Evolutionary conservation across 1,284 basidiomycete species (phyloP).

Genomic region (Cutaneotrichosporon sp.): DNA sequence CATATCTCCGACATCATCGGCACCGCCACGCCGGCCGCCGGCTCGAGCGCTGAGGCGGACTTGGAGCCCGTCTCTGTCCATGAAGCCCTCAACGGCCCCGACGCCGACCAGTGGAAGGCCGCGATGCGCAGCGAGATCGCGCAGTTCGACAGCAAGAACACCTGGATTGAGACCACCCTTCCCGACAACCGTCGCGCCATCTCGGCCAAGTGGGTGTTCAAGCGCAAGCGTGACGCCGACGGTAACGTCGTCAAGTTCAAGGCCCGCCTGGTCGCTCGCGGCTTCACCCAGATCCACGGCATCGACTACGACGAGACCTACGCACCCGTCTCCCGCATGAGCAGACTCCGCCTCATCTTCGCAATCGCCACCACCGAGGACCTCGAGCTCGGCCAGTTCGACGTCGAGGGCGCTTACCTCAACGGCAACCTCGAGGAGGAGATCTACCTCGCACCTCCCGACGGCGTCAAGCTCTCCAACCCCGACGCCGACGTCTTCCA

Average conservation of each 20-base stretch:
- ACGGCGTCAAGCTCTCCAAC: neutral
- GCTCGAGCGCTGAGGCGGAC: too few species aligned
- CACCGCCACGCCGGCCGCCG: too few species aligned
- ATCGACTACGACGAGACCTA: constrained; percentile 57
- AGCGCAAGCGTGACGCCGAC: constrained; percentile 48
- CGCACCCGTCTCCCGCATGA: constrained; percentile 54
- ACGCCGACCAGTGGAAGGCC: too few species aligned
- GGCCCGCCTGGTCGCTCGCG: constrained; percentile 55
- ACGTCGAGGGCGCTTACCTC: constrained; percentile 59
- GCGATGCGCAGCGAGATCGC: too few species aligned
- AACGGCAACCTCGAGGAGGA: constrained; percentile 55
- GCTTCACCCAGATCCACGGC: constrained; percentile 55
- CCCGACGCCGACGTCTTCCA: constrained; percentile 14
- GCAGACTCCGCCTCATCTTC: constrained; percentile 52
- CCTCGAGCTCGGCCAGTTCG: constrained; percentile 56
- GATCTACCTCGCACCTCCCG: constrained; percentile 46
- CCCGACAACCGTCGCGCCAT: neutral
- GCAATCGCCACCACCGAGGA: constrained; percentile 54
- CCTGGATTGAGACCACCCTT: too few species aligned
- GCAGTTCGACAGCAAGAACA: too few species aligned
- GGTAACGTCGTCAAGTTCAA: constrained; percentile 50
- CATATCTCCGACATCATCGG: too few species aligned
- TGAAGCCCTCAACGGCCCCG: too few species aligned
- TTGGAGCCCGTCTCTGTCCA: too few species aligned
- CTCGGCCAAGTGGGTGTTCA: constrained; percentile 33